These are phyloP conservation scores for Isoetes engelmannii DNA, from an alignment of 83 land plant genomes.

Conservation along the genomic window DNA sequence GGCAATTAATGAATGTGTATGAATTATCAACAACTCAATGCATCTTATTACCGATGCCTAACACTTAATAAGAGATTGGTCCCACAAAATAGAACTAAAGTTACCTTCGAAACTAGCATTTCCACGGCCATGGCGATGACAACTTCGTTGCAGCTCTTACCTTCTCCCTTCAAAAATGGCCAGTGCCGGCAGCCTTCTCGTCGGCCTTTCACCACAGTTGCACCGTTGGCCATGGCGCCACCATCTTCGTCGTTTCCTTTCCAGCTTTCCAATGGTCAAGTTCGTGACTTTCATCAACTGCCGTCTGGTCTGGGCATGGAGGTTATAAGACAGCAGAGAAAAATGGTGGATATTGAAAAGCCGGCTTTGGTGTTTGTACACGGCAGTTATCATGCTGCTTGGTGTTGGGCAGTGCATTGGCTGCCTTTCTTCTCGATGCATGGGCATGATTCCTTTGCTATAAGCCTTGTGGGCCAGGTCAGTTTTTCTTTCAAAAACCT, in stretches of 20 bases:
- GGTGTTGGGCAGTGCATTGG: slow-evolving; percentile 94
- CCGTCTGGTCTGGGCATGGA: slow-evolving; percentile 71
- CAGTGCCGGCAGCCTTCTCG: no score
- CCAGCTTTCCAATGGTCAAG: slow-evolving; percentile 47
- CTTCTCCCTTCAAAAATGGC: no score
- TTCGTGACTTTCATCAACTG: slow-evolving; percentile 49
- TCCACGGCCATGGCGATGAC: no score
- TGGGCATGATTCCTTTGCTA: slow-evolving; percentile 69
- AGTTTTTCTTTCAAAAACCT: background rate
- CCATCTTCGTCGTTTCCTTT: slow-evolving; percentile 11
- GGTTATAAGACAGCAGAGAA: slow-evolving; percentile 35
- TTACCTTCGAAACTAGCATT: no score
- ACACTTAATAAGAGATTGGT: no score
- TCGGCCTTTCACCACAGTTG: no score
- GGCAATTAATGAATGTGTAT: no score
- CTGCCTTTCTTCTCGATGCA: slow-evolving; percentile 53
- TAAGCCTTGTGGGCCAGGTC: slow-evolving; percentile 77
- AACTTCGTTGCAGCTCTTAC: no score
- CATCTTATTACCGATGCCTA: no score
- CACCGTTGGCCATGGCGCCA: no score
- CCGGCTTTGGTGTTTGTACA: slow-evolving; percentile 72
- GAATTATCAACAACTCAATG: no score
- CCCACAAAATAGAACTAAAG: no score
- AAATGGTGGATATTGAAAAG: background rate
- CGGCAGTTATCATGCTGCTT: slow-evolving; percentile 92